Base-by-base conservation (phyloP, 2,329 filamentous ascomycete genomes). In the Alternaria ventricosa region DNA sequence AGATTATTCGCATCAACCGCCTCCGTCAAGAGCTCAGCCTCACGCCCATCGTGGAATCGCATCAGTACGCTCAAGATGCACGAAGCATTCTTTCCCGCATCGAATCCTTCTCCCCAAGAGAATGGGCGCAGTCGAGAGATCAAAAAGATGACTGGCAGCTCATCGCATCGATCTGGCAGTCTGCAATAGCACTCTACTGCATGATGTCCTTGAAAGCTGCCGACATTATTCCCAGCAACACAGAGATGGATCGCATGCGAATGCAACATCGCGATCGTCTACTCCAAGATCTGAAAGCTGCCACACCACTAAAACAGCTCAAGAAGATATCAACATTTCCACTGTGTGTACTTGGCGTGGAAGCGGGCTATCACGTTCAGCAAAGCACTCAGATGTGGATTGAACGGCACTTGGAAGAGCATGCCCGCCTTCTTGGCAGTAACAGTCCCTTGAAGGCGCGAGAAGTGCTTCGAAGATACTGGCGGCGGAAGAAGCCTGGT, bases 41-140 rank as follows among this genome's bases (percentile, higher is more conserved):
- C n/a, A 1, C 9, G 2, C 5, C 36, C 36, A 3, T 41, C 5
- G 9, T 41, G 15, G 9, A 41, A 0, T 0, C 36, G n/a, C 15
- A 41, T 18, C 36, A 41, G 36, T 6, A 41, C 15, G 8, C 36
- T 18, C 1, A 41, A 41, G 8, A 18, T 18, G 15, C 36, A 41
- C 4, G 1, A 1, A 41, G 15, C 36, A 41, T 41, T 18, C 36
- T 41, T 2, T 41, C 36, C 0, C 36, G 36, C 1, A 18, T 18
- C 36, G 36, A 18, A 41, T 18, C 15, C 15, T 41, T 18, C 36
- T 4, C 0, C 8, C 36, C 36, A 41, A 18, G n/a, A 18, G 15
- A 41, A 41, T 41, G 36, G 36, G 36, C 15, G n/a, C 36, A 18
- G 36, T 41, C 36, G 0, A 18, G 0, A 1, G 36, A 10, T 6